Percentiles rank a stretch among this genome's conserved stretches.
These are phyloP conservation scores for Bromus sterilis DNA, from an alignment of 176 grass and related monocot species.

Conservation along the genomic window DNA sequence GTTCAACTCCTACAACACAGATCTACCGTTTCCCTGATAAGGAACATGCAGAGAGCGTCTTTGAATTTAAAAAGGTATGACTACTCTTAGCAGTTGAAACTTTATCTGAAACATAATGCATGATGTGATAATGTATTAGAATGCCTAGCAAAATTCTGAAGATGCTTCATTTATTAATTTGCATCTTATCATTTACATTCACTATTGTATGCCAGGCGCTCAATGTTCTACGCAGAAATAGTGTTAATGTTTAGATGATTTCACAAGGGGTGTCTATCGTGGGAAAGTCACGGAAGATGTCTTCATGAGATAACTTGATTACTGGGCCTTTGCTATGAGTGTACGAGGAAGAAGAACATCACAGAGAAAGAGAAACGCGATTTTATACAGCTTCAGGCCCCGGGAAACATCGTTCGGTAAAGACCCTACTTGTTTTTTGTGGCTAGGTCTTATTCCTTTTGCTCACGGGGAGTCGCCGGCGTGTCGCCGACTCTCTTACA, in stretches of 20 bases:
- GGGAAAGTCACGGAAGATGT: no score
- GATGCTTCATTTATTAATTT: neutral
- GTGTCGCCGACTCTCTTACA: no score
- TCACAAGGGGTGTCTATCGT: conserved; percentile 98
- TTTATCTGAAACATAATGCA: neutral
- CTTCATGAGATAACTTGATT: no score
- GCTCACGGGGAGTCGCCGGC: no score
- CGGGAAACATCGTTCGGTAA: no score
- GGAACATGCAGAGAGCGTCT: conserved; percentile 79
- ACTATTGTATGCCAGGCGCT: conserved; percentile 46
- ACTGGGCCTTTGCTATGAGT: no score
- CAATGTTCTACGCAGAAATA: conserved; percentile 66
- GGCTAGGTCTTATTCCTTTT: no score
- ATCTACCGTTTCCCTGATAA: conserved; percentile 87
- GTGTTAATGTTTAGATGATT: conserved; percentile 97
- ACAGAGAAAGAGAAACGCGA: no score
- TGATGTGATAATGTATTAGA: neutral
- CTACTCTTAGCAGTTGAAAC: neutral
- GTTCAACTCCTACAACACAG: conserved; percentile 77
- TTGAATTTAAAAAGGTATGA: conserved; percentile 78
- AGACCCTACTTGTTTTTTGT: no score
- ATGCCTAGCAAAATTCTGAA: neutral
- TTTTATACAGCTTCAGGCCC: no score
- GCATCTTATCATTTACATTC: neutral
- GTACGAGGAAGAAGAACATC: no score